Conservation (phyloP, 352 stramenopile species). For the Phytophthora podocarpi region DNA sequence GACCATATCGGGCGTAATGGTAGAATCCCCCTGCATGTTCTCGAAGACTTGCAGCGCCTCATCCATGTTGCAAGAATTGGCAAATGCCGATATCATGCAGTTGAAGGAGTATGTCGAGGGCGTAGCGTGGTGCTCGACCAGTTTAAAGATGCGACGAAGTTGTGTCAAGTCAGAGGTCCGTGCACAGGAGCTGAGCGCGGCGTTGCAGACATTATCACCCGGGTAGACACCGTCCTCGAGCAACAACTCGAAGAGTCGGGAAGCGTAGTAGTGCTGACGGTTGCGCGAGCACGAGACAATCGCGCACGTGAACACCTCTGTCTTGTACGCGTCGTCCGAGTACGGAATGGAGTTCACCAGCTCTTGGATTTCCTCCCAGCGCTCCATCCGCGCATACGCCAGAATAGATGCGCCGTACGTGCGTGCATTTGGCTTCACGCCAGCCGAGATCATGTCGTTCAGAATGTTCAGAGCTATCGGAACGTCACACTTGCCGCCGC, state of each 20-base stretch:
- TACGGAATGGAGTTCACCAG: conserved; percentile 66
- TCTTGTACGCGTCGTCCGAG: conserved; percentile 58
- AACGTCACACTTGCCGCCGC: conserved; percentile 52
- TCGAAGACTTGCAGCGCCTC: conserved; percentile 64
- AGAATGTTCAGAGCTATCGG: conserved; percentile 64
- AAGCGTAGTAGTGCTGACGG: conserved; percentile 63
- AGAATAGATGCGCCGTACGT: conserved; percentile 79
- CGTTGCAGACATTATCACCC: conserved; percentile 76
- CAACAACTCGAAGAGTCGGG: conserved; percentile 66
- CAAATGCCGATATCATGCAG: conserved; percentile 84
- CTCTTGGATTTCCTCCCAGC: conserved; percentile 72
- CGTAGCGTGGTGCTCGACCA: conserved; percentile 59
- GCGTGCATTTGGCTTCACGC: conserved; percentile 66
- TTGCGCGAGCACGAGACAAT: conserved; percentile 84
- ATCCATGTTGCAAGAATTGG: conserved; percentile 66
- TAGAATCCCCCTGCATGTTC: conserved; percentile 36
- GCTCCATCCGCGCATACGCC: conserved; percentile 69
- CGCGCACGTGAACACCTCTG: conserved; percentile 68
- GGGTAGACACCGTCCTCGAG: conserved; percentile 71
- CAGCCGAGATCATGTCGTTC: conserved; percentile 74
- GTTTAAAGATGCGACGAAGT: conserved; percentile 66
- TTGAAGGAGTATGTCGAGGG: conserved; percentile 83
- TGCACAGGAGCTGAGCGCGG: conserved; percentile 68
- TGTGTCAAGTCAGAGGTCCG: conserved; percentile 62
- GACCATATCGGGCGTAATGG: conserved; percentile 54